phyloP scores from a whole-genome alignment of 116 monocot species.

The Dioscorea cayenensis region DNA sequence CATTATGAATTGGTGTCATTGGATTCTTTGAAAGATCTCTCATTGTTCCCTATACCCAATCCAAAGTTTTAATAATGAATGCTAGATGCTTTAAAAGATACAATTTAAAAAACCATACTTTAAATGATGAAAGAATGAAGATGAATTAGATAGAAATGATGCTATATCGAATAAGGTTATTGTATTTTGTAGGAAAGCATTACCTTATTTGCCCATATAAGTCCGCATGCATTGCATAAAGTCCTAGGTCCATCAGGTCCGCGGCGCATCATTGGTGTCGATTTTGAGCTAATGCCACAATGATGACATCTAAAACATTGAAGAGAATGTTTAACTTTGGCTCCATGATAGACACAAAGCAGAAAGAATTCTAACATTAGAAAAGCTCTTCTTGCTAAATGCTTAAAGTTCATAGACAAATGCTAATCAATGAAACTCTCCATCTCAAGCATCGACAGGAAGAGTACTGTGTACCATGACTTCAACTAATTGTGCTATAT shows the following conservation, averaged over 20 bases:
- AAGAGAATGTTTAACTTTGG: not conserved
- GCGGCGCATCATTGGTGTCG: conserved; percentile 78
- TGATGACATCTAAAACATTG: conserved; percentile 50
- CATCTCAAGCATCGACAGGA: too few species aligned
- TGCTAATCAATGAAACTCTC: too few species aligned
- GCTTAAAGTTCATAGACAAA: too few species aligned
- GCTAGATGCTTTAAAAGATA: not conserved
- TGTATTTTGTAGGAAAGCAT: not conserved
- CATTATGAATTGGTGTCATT: conserved; percentile 2
- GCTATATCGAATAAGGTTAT: too few species aligned
- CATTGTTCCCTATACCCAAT: conserved; percentile 28
- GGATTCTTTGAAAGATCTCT: conserved; percentile 47
- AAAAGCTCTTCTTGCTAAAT: too few species aligned
- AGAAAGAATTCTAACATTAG: not conserved
- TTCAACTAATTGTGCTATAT: not conserved
- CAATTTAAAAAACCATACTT: not conserved
- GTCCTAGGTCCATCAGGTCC: conserved; percentile 87
- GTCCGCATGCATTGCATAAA: conserved; percentile 87
- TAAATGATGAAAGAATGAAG: not conserved
- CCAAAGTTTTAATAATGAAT: too few species aligned
- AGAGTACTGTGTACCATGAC: too few species aligned
- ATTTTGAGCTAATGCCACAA: conserved; percentile 50
- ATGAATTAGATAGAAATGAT: too few species aligned
- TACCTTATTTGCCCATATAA: conserved; percentile 93
- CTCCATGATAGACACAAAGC: not conserved